Base-by-base conservation (phyloP, 768 basidiomycete genomes). In the Termitomyces eurrhizus region DNA sequence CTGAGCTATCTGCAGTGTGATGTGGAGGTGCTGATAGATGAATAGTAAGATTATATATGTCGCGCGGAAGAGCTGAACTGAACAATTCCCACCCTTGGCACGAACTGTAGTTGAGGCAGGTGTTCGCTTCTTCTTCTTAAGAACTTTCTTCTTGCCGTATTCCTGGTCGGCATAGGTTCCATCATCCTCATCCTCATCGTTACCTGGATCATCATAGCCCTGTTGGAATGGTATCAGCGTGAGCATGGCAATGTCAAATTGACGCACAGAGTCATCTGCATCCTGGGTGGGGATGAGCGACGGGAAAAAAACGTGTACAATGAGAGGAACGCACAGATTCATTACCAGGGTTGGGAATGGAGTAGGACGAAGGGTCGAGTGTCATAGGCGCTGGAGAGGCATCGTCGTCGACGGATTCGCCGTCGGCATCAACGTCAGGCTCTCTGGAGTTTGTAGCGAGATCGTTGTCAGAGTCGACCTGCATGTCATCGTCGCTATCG, bases 111-210 rank as follows among this genome's bases (percentile, higher is more conserved):
- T 73, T 13, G 82, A 74, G 64, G 82, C 67, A 29, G 80, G 70
- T 9, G 73, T 68, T 58, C 80, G 80, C 70, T 85, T 88, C 78
- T 90, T 90, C 81, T 86, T 90, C 73, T 83, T 86, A 9, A 75
- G 74, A 50, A 77, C 76, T 72, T 84, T 89, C 80, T 88, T 89
- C 77, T 83, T 85, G 59, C 76, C 84, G 69, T 88, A 89, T 69
- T 88, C 86, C 68, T 88, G 86, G 68, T 90, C 89, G 51, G 83
- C 90, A 69, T 91, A 92, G 55, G 89, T 88, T 63, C 82, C 87
- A 68, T 92, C 90, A 60, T 86, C 87, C 21, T 87, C 87, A 21
- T 86, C 80, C 56, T 87, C 82, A 50, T 80, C 86, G 63, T 89
- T 87, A 35, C 80, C 87, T 73, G 84, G 77, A 64, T 83, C 83